phyloP scores from a whole-genome alignment of 2,329 filamentous ascomycete species.

The Rachicladosporium sp. region DNA sequence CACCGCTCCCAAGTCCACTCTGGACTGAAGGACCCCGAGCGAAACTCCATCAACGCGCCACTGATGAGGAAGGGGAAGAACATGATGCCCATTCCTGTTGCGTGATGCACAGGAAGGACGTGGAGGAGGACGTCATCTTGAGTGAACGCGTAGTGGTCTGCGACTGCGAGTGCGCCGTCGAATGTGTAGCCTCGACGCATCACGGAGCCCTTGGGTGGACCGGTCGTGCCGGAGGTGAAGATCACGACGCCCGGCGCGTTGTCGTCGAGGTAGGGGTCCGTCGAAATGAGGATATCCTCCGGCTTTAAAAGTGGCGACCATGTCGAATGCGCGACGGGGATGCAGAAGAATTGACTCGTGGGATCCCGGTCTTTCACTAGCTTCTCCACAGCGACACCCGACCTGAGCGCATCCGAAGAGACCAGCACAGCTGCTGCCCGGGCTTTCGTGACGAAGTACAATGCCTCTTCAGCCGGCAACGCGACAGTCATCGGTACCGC shows the following conservation, averaged over 20 bases:
- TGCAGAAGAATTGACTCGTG: conserved; percentile 21
- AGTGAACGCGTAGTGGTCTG: conserved; percentile 28
- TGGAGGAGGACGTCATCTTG: conserved; percentile 35
- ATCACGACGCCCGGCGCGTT: conserved; percentile 32
- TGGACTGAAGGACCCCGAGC: conserved; percentile 31
- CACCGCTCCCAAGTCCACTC: conserved; percentile 36
- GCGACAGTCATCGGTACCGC: conserved; percentile 34
- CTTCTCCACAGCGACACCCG: conserved; percentile 19
- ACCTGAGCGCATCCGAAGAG: conserved; percentile 22
- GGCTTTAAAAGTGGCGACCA: conserved; percentile 20
- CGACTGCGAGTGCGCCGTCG: conserved; percentile 25
- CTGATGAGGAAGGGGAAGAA: conserved; percentile 35
- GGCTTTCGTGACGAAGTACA: conserved; percentile 34
- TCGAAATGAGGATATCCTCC: conserved; percentile 28
- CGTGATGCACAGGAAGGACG: conserved; percentile 39
- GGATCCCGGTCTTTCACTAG: conserved; percentile 16
- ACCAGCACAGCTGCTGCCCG: conserved; percentile 27
- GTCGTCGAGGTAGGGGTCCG: conserved; percentile 28
- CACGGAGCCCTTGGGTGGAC: conserved; percentile 56
- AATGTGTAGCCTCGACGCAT: conserved; percentile 32
- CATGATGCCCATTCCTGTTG: conserved; percentile 40
- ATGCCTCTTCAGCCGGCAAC: conserved; percentile 31
- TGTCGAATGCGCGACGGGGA: conserved; percentile 26
- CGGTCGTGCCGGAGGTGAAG: conserved; percentile 76
- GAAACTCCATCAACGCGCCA: conserved; percentile 36